Evolutionary conservation across 2,329 filamentous ascomycete genomes (phyloP), one percentile per base, ranked within the genome.

Genomic region (Beauveria medogensis): DNA sequence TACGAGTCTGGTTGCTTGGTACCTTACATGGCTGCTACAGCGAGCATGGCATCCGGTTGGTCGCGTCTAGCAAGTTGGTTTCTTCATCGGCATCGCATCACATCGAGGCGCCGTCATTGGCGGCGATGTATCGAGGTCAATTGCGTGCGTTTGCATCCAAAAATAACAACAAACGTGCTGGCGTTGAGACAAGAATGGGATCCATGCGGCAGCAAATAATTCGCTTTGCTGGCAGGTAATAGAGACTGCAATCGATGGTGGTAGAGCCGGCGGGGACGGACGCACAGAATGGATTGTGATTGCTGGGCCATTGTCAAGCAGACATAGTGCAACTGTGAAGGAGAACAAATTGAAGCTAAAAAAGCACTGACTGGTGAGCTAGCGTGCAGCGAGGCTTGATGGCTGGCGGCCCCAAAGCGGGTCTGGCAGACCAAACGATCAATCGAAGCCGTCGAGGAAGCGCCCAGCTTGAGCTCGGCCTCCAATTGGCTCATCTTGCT

Each of bases 371-470:
- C 53, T 55, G 55, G 10, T 37, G 28, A 40, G 30, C 57, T 54
- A 60, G 41, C 20, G 40, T 53, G 50, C 46, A 60, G 47, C 24
- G 48, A 46, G 40, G 53, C 53, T 57, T 61, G 54, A 52, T 44
- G 54, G 60, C 47, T 57, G 53, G 44, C 53, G 40, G 54, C 28
- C 53, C 46, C 47, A 34, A 60, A 24, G 54, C 34, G 60, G 59
- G 60, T 18, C 60, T 12, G 3, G 8, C 26, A 26, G 40, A 30
- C 34, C 30, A 18, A 44, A 48, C 55, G 60, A 59, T 30, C 60
- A 62, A 62, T 62, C 56, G 64, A 59, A 64, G 54, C 16, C 59
- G 59, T 48, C 62, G 61, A 56, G 59, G 48, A 65, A 65, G 64
- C 64, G 64, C 64, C 63, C 61, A 60, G 24, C 48, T 43, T 46